phyloP scores from a whole-genome alignment of 306 rosid genomes.

The Rosa lucieae region DNA sequence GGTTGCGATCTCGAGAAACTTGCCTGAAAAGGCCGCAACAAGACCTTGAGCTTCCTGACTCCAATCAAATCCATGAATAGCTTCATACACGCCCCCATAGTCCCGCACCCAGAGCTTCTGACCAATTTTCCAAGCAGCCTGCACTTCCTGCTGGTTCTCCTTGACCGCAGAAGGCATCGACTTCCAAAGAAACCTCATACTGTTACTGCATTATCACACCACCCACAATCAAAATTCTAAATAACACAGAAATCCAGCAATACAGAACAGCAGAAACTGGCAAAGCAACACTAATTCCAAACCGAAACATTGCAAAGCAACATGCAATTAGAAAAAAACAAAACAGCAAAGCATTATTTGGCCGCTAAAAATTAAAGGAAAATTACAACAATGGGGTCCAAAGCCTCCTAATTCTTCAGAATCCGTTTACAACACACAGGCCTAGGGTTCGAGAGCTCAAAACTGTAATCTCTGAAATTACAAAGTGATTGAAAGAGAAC shows the following conservation, averaged over 20 bases:
- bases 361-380: background rate
- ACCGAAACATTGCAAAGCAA: background rate
- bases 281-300: background rate
- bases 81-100: constrained; percentile 67
- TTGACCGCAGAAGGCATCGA: constrained; percentile 61
- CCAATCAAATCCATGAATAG: constrained; percentile 74
- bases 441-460: background rate
- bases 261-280: background rate
- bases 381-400: too few species aligned
- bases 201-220: constrained; percentile 66
- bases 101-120: constrained; percentile 77
- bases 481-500: background rate
- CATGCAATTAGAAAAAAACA: background rate
- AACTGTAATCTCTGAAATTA: background rate
- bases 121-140: constrained; percentile 78
- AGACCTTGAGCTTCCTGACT: constrained; percentile 63
- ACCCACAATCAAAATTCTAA: constrained; percentile 24
- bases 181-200: constrained; percentile 93
- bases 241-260: background rate
- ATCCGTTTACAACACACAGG: background rate
- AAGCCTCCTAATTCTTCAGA: background rate
- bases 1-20: constrained; percentile 19
- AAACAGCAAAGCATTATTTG: background rate
- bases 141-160: constrained; percentile 65
- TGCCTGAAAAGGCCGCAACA: constrained; percentile 84